Evolutionary conservation across 1,284 basidiomycete species (phyloP), one percentile per base, ranked within the genome.

Genomic region (Ceratobasidium theobromae): DNA sequence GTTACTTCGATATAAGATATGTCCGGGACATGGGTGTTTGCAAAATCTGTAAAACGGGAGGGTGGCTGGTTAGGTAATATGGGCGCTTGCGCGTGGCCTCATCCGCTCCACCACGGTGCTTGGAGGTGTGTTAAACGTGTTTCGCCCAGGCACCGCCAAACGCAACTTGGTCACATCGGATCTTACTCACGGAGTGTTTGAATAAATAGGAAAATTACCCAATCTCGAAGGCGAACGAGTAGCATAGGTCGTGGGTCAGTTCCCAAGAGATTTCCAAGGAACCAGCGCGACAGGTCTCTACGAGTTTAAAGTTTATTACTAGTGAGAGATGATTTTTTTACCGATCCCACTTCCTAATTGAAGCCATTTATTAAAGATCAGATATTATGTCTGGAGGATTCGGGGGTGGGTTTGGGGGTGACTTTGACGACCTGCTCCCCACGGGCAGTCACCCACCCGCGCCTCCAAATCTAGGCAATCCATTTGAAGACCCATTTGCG

Each of bases 401-500:
- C 38, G 57, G 57, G 25, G 57, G 33, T 27, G 57, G 57, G 12
- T 60, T 60, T 60, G 57, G 57, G 40, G 64, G 54, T 18, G 66
- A 70, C 27, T 92, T 92, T 75, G 89, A 92, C 77, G 89, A 92
- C 75, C 77, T 91, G 51, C 79, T 92, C 11, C 41, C 68, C 23
- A n/a, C n/a, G n/a, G n/a, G n/a, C n/a, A 79, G 79, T n/a, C 82
- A 83, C 58, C 86, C 87, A 30, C 81, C 82, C 66, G 45, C 67
- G 14, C 79, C 77, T 71, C 81, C 79, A 41, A 77, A 89, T 21
- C 86, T 89, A 71, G 81, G 84, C 67, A 91, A 92, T 71, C 89
- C 89, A 0, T 91, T 91, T 70, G 85, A 85, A 53, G 84, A 90
- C 72, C 87, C 88, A 1, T 91, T 91, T 72, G 79, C 81, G 23